Evolutionary conservation across 108 stramenopile genomes (phyloP).

Genomic region (Nitzschia inconspicua): DNA sequence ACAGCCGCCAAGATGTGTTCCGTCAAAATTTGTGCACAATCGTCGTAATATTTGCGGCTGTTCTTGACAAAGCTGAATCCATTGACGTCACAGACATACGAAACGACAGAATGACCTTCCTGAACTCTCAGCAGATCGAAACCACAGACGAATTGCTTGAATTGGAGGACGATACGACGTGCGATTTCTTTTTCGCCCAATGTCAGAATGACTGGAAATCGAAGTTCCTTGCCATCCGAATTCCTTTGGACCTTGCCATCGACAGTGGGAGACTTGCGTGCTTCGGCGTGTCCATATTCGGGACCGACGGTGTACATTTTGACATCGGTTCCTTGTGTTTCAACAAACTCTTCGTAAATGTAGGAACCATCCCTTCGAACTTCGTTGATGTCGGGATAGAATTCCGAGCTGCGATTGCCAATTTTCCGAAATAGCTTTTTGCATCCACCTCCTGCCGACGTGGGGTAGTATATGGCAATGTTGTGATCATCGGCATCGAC

Average conservation of each 20-base stretch:
- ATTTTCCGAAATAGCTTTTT: conserved; percentile 97
- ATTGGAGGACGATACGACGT: conserved; percentile 83
- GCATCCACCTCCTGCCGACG: conserved; percentile 94
- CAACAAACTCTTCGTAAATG: conserved; percentile 97
- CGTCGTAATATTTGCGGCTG: conserved; percentile 95
- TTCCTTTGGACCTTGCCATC: conserved; percentile 97
- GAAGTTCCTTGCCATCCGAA: conserved; percentile 92
- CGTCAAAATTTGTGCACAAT: conserved; percentile 88
- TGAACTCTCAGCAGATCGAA: conserved; percentile 93
- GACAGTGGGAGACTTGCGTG: conserved; percentile 93
- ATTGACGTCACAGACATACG: conserved; percentile 99
- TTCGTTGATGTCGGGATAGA: conserved; percentile 91
- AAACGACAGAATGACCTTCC: conserved; percentile 73
- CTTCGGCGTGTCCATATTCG: conserved; percentile 98
- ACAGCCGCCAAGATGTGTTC: conserved; percentile 88
- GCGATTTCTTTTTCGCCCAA: conserved; percentile 95
- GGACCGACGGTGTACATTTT: conserved; percentile 99
- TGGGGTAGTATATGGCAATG: conserved; percentile 95
- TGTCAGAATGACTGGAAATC: conserved; percentile 95
- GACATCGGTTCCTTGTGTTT: conserved; percentile 97
- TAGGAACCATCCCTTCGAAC: conserved; percentile 91
- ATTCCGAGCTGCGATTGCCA: conserved; percentile 84
- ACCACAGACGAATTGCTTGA: conserved; percentile 97
- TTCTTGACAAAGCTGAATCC: conserved; percentile 98
- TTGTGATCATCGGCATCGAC: conserved; percentile 99